These are phyloP conservation scores for Calonectria hawksworthii DNA, from an alignment of 2,329 filamentous ascomycete genomes.

Conservation along the genomic window DNA sequence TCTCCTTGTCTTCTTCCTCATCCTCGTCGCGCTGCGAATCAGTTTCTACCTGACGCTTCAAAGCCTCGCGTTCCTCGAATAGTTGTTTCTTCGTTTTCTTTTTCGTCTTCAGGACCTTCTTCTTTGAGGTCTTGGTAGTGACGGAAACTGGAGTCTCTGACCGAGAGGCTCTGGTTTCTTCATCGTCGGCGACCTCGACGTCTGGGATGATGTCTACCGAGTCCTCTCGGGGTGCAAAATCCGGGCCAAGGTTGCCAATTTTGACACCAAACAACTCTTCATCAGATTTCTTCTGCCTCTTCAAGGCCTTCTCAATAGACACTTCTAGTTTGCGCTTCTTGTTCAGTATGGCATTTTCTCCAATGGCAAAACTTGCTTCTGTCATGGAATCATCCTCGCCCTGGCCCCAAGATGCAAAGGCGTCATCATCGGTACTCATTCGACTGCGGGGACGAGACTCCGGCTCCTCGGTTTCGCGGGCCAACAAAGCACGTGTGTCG, in stretches of 20 bases:
- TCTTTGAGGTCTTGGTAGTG: conserved; percentile 67
- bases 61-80: conserved; percentile 75
- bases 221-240: conserved; percentile 61
- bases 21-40: conserved; percentile 58
- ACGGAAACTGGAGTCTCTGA: conserved; percentile 62
- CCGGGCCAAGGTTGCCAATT: conserved; percentile 66
- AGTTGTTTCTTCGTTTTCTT: conserved; percentile 86
- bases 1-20: conserved; percentile 54
- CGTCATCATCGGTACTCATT: conserved; percentile 73
- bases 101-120: conserved; percentile 70
- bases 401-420: conserved; percentile 60
- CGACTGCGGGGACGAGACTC: conserved; percentile 87
- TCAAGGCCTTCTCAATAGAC: conserved; percentile 78
- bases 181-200: conserved; percentile 60
- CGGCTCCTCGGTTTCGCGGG: conserved; percentile 85
- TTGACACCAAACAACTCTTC: conserved; percentile 82
- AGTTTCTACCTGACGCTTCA: conserved; percentile 69
- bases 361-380: conserved; percentile 77
- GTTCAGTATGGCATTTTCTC: conserved; percentile 65
- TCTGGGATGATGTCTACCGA: conserved; percentile 66
- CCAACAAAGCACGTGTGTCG: conserved; percentile 68
- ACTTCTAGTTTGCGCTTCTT: conserved; percentile 81
- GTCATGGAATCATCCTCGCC: conserved; percentile 77
- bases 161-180: conserved; percentile 57
- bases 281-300: conserved; percentile 84